Evolutionary conservation across 176 grass and related monocot species (phyloP).

Genomic region (Echinochloa phyllopogon): DNA sequence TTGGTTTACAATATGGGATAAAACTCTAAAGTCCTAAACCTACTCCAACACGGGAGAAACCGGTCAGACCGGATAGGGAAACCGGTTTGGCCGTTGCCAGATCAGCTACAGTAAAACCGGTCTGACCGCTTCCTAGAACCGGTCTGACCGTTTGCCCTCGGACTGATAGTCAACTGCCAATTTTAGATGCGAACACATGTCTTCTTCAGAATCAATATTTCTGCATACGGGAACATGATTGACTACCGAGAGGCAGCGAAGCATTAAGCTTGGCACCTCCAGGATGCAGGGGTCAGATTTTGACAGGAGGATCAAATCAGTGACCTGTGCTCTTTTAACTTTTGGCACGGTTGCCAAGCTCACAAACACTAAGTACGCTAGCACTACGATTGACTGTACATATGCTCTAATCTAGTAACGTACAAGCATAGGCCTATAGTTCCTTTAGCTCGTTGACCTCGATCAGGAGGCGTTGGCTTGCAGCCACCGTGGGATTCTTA

Average conservation of each 20-base stretch:
- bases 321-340: slow-evolving; percentile 12
- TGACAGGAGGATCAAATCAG: not conserved
- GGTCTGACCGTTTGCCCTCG: too few relatives aligned
- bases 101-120: too few relatives aligned
- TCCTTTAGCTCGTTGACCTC: slow-evolving; percentile 27
- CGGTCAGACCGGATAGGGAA: too few relatives aligned
- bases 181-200: too few relatives aligned
- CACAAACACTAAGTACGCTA: not conserved
- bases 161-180: too few relatives aligned
- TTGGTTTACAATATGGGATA: too few relatives aligned
- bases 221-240: not conserved
- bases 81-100: too few relatives aligned
- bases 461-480: slow-evolving; percentile 4
- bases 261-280: not conserved
- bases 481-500: slow-evolving; percentile 24
- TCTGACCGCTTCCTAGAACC: too few relatives aligned
- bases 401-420: not conserved
- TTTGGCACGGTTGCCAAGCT: slow-evolving; percentile 15
- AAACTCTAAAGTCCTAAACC: too few relatives aligned
- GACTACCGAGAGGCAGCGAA: not conserved
- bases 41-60: too few relatives aligned
- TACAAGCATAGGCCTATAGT: slow-evolving; percentile 38
- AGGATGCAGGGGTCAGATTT: slow-evolving; percentile 17
- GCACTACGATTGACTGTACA: too few relatives aligned
- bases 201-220: not conserved